Base-by-base conservation (phyloP, 2,329 filamentous ascomycete genomes). In the Fusarium sarcochroum region DNA sequence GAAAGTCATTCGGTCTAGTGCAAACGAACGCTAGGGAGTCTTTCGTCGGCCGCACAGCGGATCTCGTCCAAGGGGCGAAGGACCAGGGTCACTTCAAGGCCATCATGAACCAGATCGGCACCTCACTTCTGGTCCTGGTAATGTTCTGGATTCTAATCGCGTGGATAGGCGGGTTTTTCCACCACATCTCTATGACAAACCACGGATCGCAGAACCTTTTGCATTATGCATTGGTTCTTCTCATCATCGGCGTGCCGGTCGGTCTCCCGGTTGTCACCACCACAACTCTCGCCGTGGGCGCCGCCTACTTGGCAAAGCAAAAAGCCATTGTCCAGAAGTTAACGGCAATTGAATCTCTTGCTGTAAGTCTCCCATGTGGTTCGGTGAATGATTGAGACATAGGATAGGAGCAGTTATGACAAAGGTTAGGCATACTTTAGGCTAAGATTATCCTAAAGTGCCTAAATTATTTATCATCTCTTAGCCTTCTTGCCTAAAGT, bases 11-110 rank as follows among this genome's bases (percentile, higher is more conserved):
- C 25, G 54, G 32, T 1, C 42, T 68, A 3, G 65, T 68, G 11
- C 50, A 64, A 6, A 37, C 60, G 4, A 41, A 41, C 3, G 65
- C 65, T 3, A 68, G 37, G 27, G 59, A 60, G 6, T 68, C 65
- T 1, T 68, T 68, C 1, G 65, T 68, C 15, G 65, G 65, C 3
- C 65, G 65, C 1, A 68, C 65, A 5, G 65, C 65, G 8, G 60
- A 68, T 25, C 65, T 68, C 0, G 65, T 68, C 0, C 65, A 68
- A 17, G 65, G 65, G 7, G 65, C 65, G 1, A 68, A 68, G 41
- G 65, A 68, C 11, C 65, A 68, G 18, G 65, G 65, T 4, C 65
- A 68, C 5, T 68, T 68, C 25, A 68, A 68, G 20, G 65, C 65
- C 1, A 68, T 68, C 9, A 68, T 68, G 64, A 68, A 68, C 45